Conservation (phyloP, 2,329 filamentous ascomycete species). For the Cordyceps sp. region DNA sequence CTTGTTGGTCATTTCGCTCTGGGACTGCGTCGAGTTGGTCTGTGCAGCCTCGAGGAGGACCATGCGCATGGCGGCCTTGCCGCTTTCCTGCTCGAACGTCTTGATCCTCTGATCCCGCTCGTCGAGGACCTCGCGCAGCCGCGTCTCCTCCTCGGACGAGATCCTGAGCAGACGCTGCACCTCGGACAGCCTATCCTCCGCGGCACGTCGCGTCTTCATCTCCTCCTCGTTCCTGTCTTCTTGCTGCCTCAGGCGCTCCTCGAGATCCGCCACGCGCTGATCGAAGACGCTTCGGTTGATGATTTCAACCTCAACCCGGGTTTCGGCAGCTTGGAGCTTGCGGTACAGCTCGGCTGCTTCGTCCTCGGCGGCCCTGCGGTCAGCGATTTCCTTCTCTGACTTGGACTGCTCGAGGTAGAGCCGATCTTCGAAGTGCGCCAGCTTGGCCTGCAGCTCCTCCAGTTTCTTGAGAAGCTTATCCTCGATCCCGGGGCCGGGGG, state of each 20-base stretch:
- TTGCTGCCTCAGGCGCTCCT: slow-evolving; percentile 47
- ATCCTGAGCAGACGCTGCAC: slow-evolving; percentile 52
- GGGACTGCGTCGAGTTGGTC: slow-evolving; percentile 33
- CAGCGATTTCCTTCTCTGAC: slow-evolving; percentile 29
- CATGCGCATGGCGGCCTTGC: slow-evolving; percentile 42
- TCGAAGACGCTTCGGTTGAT: slow-evolving; percentile 42
- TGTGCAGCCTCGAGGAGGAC: slow-evolving; percentile 55
- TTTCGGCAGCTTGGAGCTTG: slow-evolving; percentile 39
- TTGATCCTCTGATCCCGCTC: slow-evolving; percentile 54
- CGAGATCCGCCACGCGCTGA: slow-evolving; percentile 49
- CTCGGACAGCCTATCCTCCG: slow-evolving; percentile 58
- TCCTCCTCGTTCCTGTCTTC: slow-evolving; percentile 50
- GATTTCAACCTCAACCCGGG: slow-evolving; percentile 41
- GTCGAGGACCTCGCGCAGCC: slow-evolving; percentile 48
- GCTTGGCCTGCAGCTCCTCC: slow-evolving; percentile 40
- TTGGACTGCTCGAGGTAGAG: slow-evolving; percentile 29
- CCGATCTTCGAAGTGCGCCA: slow-evolving; percentile 42
- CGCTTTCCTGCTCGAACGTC: slow-evolving; percentile 35
- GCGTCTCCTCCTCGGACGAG: slow-evolving; percentile 55
- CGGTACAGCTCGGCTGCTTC: slow-evolving; percentile 33
- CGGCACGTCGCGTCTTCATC: slow-evolving; percentile 42
- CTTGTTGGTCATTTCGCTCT: slow-evolving; percentile 38
- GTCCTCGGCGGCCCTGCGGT: slow-evolving; percentile 36
- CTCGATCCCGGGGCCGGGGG: slow-evolving; percentile 29
- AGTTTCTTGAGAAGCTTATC: slow-evolving; percentile 36